Evolutionary conservation across 441 rosid genomes (phyloP).

Genomic region (Syzygium syzygioides): DNA sequence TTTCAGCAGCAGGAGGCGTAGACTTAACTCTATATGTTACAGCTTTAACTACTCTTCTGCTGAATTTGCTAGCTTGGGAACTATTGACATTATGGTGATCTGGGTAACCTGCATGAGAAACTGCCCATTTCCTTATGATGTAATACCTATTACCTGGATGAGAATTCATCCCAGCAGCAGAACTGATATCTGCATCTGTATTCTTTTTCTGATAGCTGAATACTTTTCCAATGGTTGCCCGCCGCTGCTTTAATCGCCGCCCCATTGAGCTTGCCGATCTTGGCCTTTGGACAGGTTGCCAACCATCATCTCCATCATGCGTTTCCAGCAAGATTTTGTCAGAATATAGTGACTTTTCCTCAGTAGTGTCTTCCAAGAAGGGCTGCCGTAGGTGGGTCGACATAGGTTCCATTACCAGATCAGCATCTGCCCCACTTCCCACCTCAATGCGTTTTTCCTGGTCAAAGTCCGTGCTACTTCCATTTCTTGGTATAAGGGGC

Average conservation of each 20-base stretch:
- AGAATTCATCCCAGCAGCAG: conserved; percentile 42
- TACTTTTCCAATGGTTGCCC: conserved; percentile 74
- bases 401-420: neutral
- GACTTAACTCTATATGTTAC: conserved; percentile 87
- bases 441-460: conserved; percentile 28
- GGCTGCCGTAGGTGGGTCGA: conserved; percentile 17
- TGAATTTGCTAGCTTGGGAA: conserved; percentile 65
- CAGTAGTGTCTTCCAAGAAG: conserved; percentile 29
- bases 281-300: conserved; percentile 98
- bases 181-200: conserved; percentile 46
- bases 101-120: conserved; percentile 58
- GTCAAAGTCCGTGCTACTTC: conserved; percentile 25
- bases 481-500: conserved; percentile 23
- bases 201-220: conserved; percentile 71
- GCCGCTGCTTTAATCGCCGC: conserved; percentile 78
- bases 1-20: conserved; percentile 42
- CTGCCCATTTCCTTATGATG: conserved; percentile 60
- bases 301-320: conserved; percentile 86
- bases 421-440: conserved; percentile 12
- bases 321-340: conserved; percentile 36
- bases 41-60: conserved; percentile 73
- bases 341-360: conserved; percentile 23
- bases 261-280: conserved; percentile 75
- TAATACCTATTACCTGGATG: conserved; percentile 62
- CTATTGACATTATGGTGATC: conserved; percentile 51